phyloP scores from a whole-genome alignment of 1,284 basidiomycete genomes.

The Lignosus rhinocerotis region DNA sequence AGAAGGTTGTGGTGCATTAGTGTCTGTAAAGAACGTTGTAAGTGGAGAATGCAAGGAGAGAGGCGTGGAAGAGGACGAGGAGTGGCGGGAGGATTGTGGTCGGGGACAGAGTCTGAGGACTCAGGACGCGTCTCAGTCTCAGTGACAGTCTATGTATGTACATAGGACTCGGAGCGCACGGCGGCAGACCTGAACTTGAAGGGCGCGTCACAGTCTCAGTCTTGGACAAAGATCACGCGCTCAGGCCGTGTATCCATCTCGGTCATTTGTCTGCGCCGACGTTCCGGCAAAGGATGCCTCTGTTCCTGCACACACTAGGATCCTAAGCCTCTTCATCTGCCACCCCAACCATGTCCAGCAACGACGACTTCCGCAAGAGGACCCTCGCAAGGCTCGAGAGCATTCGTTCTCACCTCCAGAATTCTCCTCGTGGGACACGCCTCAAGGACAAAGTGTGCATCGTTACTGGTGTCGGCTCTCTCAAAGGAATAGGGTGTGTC shows the following conservation, averaged over 20 bases:
- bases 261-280: background rate
- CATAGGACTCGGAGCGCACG: too few relatives aligned
- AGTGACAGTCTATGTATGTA: too few relatives aligned
- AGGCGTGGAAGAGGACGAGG: too few relatives aligned
- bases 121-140: too few relatives aligned
- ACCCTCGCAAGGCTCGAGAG: conserved; percentile 66
- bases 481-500: conserved; percentile 82
- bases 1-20: too few relatives aligned
- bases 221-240: background rate
- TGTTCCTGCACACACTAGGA: background rate
- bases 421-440: conserved; percentile 53
- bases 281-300: too few relatives aligned
- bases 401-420: conserved; percentile 71
- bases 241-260: background rate
- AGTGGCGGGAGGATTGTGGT: too few relatives aligned
- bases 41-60: too few relatives aligned
- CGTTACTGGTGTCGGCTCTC: conserved; percentile 84
- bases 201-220: too few relatives aligned
- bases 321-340: background rate
- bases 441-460: conserved; percentile 86
- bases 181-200: too few relatives aligned
- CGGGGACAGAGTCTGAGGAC: too few relatives aligned
- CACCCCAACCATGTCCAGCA: conserved; percentile 13
- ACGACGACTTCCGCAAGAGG: conserved; percentile 51
- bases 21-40: too few relatives aligned